Conservation (phyloP, 805 yeast species). For the Starmerella powellii region DNA sequence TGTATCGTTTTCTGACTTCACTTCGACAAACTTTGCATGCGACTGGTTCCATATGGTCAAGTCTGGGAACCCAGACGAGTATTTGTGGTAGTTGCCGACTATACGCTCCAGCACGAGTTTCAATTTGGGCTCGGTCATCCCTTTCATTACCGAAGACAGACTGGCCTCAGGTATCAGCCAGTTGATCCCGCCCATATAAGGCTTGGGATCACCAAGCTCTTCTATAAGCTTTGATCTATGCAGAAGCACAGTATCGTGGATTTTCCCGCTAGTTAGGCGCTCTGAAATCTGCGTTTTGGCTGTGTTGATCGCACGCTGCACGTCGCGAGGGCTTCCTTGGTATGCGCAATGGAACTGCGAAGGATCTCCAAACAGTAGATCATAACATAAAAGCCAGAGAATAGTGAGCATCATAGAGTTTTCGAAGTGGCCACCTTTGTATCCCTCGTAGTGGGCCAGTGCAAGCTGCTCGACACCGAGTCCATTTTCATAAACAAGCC, state of each 20-base stretch:
- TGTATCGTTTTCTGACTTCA: conserved; percentile 31
- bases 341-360: conserved; percentile 27
- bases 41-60: conserved; percentile 27
- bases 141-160: conserved; percentile 8
- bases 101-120: conserved; percentile 11
- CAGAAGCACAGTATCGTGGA: neutral
- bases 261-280: conserved; percentile 20
- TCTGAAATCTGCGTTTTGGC: conserved; percentile 21
- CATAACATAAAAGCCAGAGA: conserved; percentile 25
- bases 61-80: conserved; percentile 30
- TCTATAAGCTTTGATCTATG: neutral
- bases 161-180: conserved; percentile 23
- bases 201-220: conserved; percentile 15
- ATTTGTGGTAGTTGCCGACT: conserved; percentile 20
- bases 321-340: conserved; percentile 28
- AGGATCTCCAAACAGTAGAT: conserved; percentile 26
- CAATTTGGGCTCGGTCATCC: conserved; percentile 10
- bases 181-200: conserved; percentile 26
- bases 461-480: conserved; percentile 29
- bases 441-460: conserved; percentile 27
- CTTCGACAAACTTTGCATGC: conserved; percentile 27
- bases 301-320: conserved; percentile 22
- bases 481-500: conserved; percentile 13
- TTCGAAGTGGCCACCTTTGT: conserved; percentile 31
- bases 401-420: conserved; percentile 26